phyloP scores from a whole-genome alignment of 768 basidiomycete species.

The Rhizopogon vesiculosus region DNA sequence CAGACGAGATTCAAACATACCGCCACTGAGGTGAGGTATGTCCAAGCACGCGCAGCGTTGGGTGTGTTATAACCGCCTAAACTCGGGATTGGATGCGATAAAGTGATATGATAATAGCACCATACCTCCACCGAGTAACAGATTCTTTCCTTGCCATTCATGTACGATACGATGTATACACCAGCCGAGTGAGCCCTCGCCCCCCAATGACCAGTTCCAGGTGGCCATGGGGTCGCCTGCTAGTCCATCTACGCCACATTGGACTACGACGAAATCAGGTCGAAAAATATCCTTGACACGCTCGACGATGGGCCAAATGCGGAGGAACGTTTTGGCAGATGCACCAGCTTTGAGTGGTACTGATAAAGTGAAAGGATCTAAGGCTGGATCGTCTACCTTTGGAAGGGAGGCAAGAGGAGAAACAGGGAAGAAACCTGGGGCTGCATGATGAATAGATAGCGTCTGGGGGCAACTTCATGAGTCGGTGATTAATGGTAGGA shows the following conservation, averaged over 20 bases:
- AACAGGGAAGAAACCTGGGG: conserved; percentile 81
- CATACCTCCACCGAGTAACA: conserved; percentile 76
- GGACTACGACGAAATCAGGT: conserved; percentile 78
- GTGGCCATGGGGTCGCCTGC: conserved; percentile 77
- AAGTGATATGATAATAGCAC: conserved; percentile 3
- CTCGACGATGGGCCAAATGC: conserved; percentile 65
- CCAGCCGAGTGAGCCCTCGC: conserved; percentile 66
- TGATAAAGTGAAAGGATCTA: conserved; percentile 69
- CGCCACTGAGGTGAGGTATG: conserved; percentile 71
- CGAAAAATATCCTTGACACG: conserved; percentile 52
- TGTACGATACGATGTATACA: conserved; percentile 47
- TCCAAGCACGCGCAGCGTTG: conserved; percentile 86
- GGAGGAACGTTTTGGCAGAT: conserved; percentile 52
- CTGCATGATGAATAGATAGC: conserved; percentile 78
- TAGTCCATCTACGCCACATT: conserved; percentile 86
- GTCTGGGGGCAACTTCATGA: conserved; percentile 40
- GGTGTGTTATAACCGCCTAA: conserved; percentile 80
- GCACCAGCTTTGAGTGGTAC: conserved; percentile 76
- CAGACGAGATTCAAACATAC: conserved; percentile 37
- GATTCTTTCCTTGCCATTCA: conserved; percentile 54
- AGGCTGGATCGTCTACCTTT: conserved; percentile 22
- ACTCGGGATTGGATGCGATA: conserved; percentile 8
- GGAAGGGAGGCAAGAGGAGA: conserved; percentile 49
- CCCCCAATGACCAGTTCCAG: conserved; percentile 66
- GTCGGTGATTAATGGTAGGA: not conserved